Conservation (phyloP, 352 stramenopile species). For the Pythium apleroticum region DNA sequence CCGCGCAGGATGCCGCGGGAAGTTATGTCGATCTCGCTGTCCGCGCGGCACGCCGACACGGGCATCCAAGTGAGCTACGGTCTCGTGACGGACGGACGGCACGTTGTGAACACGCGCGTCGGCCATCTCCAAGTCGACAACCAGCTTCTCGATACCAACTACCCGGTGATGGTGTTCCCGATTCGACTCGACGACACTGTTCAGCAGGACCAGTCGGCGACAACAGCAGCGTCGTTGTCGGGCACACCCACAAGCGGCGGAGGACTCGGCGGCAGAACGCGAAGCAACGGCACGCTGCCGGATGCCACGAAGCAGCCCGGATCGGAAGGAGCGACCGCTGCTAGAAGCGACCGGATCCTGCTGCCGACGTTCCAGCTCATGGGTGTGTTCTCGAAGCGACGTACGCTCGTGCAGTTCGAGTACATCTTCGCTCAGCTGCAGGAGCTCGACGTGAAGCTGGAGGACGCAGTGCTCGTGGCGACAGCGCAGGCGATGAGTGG, state of each 20-base stretch:
- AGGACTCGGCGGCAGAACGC: neutral
- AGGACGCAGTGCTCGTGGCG: conserved; percentile 76
- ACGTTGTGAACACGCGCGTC: conserved; percentile 76
- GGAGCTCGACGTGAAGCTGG: conserved; percentile 85
- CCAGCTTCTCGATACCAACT: conserved; percentile 83
- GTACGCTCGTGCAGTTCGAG: conserved; percentile 75
- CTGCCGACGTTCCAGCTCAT: conserved; percentile 82
- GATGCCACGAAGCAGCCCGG: conserved; percentile 12
- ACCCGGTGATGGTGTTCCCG: conserved; percentile 71
- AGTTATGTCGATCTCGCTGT: conserved; percentile 74
- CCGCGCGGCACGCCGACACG: conserved; percentile 61
- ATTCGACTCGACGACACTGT: conserved; percentile 68
- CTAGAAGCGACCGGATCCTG: conserved; percentile 35
- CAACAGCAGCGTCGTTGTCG: conserved; percentile 15
- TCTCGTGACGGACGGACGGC: conserved; percentile 59
- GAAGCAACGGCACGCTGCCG: conserved; percentile 1
- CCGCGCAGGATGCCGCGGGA: conserved; percentile 44
- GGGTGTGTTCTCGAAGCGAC: conserved; percentile 64
- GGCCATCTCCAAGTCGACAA: conserved; percentile 87
- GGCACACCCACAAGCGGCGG: neutral
- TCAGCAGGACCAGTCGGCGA: conserved; percentile 56
- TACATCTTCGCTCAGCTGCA: conserved; percentile 88
- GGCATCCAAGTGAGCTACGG: conserved; percentile 81
- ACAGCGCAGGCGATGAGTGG: conserved; percentile 75
- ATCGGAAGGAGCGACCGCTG: conserved; percentile 20